These are phyloP conservation scores for Thelephora aurantiotincta DNA, from an alignment of 768 basidiomycete species.

Conservation along the genomic window DNA sequence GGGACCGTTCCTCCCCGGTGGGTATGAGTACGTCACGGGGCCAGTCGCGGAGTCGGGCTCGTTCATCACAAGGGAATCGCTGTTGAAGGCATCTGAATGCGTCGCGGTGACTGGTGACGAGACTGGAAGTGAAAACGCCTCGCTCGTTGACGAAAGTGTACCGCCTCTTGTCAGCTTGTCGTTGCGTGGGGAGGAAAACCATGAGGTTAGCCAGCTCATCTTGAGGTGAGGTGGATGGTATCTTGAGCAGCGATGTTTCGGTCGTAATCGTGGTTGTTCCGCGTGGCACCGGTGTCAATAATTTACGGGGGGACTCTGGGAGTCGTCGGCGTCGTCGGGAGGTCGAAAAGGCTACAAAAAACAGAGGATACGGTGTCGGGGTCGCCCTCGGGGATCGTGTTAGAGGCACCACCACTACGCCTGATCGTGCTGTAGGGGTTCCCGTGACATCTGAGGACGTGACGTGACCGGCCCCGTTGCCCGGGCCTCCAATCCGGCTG, in stretches of 20 bases:
- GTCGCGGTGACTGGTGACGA: slow-evolving; percentile 43
- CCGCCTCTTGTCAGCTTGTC: slow-evolving; percentile 34
- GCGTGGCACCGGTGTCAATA: background rate
- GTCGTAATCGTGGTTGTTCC: background rate
- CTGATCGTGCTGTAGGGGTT: too few species aligned
- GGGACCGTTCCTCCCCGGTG: slow-evolving; percentile 41
- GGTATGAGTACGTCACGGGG: slow-evolving; percentile 51
- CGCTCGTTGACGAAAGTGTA: slow-evolving; percentile 66
- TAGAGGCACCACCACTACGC: too few species aligned
- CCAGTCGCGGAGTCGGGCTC: slow-evolving; percentile 33
- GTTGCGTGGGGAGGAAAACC: slow-evolving; percentile 38
- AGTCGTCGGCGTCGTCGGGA: too few species aligned
- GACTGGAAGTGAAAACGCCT: slow-evolving; percentile 78
- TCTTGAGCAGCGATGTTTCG: background rate
- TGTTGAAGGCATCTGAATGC: slow-evolving; percentile 47
- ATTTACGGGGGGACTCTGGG: too few species aligned
- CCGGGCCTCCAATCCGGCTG: too few species aligned
- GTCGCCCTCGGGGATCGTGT: too few species aligned
- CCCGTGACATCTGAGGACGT: too few species aligned
- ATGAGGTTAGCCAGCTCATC: slow-evolving; percentile 65
- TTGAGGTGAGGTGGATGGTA: slow-evolving; percentile 2
- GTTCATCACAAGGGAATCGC: slow-evolving; percentile 35
- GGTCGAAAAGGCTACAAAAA: background rate
- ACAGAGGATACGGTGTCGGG: background rate
- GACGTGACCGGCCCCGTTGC: too few species aligned